Conservation (phyloP, 1,139 yeast species). For the Hanseniaspora uvarum region DNA sequence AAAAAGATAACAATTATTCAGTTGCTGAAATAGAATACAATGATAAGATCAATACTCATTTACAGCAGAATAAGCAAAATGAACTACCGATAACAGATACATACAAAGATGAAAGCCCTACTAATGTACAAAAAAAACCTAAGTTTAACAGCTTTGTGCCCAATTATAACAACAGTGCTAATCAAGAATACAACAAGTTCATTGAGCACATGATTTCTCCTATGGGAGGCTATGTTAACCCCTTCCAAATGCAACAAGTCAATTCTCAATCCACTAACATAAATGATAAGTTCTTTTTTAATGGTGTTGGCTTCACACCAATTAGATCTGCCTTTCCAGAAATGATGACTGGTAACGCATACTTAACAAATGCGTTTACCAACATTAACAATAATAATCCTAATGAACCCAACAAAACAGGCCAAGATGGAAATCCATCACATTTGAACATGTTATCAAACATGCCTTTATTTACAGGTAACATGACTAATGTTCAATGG, state of each 20-base stretch:
- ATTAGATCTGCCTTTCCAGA: conserved; percentile 12
- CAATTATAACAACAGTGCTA: conserved; percentile 30
- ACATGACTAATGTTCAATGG: not conserved
- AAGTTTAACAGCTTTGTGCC: conserved; percentile 29
- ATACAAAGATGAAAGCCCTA: not conserved
- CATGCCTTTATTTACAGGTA: not conserved
- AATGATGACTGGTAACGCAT: not conserved
- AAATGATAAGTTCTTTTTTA: not conserved
- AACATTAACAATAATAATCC: too few relatives aligned
- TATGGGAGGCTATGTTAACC: conserved; percentile 24
- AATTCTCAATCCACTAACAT: not conserved
- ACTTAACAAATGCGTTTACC: not conserved
- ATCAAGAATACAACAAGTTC: conserved; percentile 32
- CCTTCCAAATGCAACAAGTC: conserved; percentile 18
- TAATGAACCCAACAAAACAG: not conserved
- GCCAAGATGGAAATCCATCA: not conserved
- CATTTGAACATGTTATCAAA: not conserved
- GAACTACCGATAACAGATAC: conserved; percentile 14
- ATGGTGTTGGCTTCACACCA: conserved; percentile 15
- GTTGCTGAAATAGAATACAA: conserved; percentile 33
- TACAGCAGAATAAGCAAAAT: not conserved
- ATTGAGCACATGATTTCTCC: conserved; percentile 43
- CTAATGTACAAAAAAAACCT: conserved; percentile 17
- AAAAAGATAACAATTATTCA: conserved; percentile 39
- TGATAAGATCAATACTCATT: conserved; percentile 2